Evolutionary conservation across 2,329 filamentous ascomycete genomes (phyloP), one percentile per base, ranked within the genome.

Genomic region (Alternaria sp.): DNA sequence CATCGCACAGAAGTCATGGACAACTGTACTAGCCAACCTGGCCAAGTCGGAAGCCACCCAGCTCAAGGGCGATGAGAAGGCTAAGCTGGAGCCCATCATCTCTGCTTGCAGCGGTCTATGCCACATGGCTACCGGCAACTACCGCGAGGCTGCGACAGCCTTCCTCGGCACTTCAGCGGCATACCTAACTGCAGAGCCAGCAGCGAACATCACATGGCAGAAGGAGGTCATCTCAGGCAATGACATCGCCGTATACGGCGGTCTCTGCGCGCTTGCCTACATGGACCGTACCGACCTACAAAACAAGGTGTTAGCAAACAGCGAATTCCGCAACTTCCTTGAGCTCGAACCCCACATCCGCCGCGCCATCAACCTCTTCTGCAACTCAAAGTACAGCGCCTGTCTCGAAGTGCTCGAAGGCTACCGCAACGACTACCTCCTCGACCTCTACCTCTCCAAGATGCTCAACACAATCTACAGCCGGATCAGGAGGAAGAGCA

Each of bases 321-420:
- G 91, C 75, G 83, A 86, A 11, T 99, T 99, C 83, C 91, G 96
- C 56, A 89, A 87, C 49, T 97, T 96, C 76, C 87, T 99, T 13
- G 96, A 98, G 78, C 86, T 96, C 1, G 96, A 98, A 80, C 93
- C 95, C 4, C 95, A 98, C 74, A 91, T 99, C 66, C 92, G 96
- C 67, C 94, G 94, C 62, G 95, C 96, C 12, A 91, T 99, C 71
- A 88, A 88, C 8, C 90, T 93, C 77, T 99, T 97, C 82, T 93
- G 95, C 71, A 93, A 91, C 70, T 93, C 93, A 64, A 92, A 96
- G 72, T 99, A 97, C 80, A 91, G 92, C 10, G 87, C 88, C 46
- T 98, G 95, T 78, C 84, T 99, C 47, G 86, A 89, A 50, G 93
- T 95, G 36, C 86, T 99, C 0, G 92, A 96, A 73, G 87, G 89